A percentile compares a stretch with the other conserved stretches of the same genome.
phyloP scores from a whole-genome alignment of 164 flowering plant species.

The Macadamia integrifolia region DNA sequence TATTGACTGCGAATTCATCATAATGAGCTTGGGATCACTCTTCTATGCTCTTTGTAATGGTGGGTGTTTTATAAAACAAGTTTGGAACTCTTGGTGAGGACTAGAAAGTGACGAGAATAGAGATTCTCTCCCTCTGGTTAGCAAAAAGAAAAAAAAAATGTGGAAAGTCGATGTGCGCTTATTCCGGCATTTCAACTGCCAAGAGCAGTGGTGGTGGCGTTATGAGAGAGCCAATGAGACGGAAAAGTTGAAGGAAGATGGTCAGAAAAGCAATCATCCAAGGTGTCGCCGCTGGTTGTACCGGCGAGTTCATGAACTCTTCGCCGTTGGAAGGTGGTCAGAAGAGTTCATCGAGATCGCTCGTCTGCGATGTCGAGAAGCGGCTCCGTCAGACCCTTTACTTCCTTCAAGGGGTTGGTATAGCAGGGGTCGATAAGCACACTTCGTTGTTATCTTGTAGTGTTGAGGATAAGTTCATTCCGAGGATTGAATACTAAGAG shows the following conservation, averaged over 20 bases:
- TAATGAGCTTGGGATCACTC: conserved; percentile 10
- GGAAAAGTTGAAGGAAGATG: conserved; percentile 31
- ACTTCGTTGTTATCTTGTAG: conserved; percentile 61
- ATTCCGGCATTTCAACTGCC: conserved; percentile 28
- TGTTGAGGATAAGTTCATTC: conserved; percentile 72
- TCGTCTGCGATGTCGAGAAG: conserved; percentile 48
- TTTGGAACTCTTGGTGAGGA: no score
- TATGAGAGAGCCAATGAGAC: conserved; percentile 38
- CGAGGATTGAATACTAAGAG: conserved; percentile 55
- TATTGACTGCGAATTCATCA: background rate
- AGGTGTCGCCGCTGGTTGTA: background rate
- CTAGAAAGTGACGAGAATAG: background rate
- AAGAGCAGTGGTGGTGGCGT: conserved; percentile 46
- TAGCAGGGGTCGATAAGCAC: conserved; percentile 43
- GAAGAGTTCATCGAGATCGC: conserved; percentile 29
- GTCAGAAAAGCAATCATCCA: conserved; percentile 42
- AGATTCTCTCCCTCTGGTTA: conserved; percentile 19
- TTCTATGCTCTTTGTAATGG: background rate
- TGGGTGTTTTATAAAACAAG: conserved; percentile 6
- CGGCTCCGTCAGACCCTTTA: conserved; percentile 78
- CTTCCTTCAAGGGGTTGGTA: conserved; percentile 79
- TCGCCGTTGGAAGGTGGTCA: conserved; percentile 15
- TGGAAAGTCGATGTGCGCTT: conserved; percentile 1
- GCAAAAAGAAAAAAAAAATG: conserved; percentile 5
- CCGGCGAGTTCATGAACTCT: conserved; percentile 31